Percentiles rank a stretch among this genome's conserved stretches.
Evolutionary conservation across 2,329 filamentous ascomycete species (phyloP).

Genomic region (Exophiala phaeomuriformis): DNA sequence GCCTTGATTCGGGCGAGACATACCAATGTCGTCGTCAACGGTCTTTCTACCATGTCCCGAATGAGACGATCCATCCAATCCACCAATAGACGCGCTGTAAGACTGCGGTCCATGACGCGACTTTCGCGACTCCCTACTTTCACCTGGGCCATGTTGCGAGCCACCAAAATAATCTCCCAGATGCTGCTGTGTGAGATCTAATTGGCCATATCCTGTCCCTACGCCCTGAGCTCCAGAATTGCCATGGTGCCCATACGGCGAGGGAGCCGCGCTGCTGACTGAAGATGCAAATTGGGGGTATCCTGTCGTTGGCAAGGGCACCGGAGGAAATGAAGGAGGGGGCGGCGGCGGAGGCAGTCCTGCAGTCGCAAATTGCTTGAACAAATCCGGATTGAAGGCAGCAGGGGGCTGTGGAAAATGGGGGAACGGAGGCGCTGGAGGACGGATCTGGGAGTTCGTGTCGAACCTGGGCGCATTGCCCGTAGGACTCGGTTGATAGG

Average conservation of each 20-base stretch:
- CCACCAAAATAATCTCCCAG: slow-evolving; percentile 2
- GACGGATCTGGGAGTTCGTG: slow-evolving; percentile 21
- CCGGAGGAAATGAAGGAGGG: slow-evolving; percentile 19
- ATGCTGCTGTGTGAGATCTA: slow-evolving; percentile 9
- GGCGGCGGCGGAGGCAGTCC: slow-evolving; percentile 17
- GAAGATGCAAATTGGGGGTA: slow-evolving; percentile 19
- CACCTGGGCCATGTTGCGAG: slow-evolving; percentile 1
- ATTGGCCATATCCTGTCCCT: slow-evolving; percentile 5
- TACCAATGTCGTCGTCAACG: slow-evolving; percentile 13
- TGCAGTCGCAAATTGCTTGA: slow-evolving; percentile 24
- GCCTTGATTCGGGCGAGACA: background rate
- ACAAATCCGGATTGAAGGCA: slow-evolving; percentile 23
- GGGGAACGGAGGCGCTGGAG: slow-evolving; percentile 26
- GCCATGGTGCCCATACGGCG: slow-evolving; percentile 17
- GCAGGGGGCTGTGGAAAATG: slow-evolving; percentile 26
- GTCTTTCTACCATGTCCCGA: slow-evolving; percentile 1
- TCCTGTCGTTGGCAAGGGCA: slow-evolving; percentile 16
- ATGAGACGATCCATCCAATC: slow-evolving; percentile 4
- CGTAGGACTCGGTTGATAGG: slow-evolving; percentile 11
- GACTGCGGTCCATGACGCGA: background rate
- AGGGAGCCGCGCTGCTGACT: slow-evolving; percentile 10
- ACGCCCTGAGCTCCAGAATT: slow-evolving; percentile 2
- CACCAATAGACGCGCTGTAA: slow-evolving; percentile 4
- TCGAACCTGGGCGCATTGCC: slow-evolving; percentile 17
- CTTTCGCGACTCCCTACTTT: slow-evolving; percentile 2